Evolutionary conservation across 2,329 filamentous ascomycete species (phyloP).

Genomic region (Aspergillus puulaauensis): DNA sequence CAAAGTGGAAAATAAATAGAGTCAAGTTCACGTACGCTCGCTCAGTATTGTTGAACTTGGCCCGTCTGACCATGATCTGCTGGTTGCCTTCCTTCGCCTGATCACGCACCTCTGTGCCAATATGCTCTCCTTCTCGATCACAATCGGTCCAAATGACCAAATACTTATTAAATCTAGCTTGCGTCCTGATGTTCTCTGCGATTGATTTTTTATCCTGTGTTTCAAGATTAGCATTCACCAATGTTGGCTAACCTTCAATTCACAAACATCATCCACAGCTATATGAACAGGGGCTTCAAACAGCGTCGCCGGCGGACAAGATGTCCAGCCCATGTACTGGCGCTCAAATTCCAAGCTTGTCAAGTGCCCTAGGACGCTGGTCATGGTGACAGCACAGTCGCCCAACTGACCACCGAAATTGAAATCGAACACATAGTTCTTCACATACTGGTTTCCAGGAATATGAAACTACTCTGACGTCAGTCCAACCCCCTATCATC

Average conservation of each 20-base stretch:
- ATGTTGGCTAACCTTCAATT: background rate
- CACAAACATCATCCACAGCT: slow-evolving; percentile 63
- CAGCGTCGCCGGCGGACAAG: slow-evolving; percentile 73
- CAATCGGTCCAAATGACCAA: slow-evolving; percentile 99
- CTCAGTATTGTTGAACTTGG: slow-evolving; percentile 94
- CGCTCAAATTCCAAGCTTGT: slow-evolving; percentile 74
- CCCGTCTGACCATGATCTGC: slow-evolving; percentile 75
- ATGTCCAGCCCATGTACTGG: slow-evolving; percentile 75
- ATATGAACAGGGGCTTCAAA: slow-evolving; percentile 78
- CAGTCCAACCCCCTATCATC: slow-evolving; percentile 14
- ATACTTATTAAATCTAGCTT: slow-evolving; percentile 70
- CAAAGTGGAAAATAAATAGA: background rate
- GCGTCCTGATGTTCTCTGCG: slow-evolving; percentile 77
- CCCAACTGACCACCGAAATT: slow-evolving; percentile 82
- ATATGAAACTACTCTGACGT: slow-evolving; percentile 61
- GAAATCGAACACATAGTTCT: slow-evolving; percentile 92
- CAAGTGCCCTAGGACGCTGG: slow-evolving; percentile 85
- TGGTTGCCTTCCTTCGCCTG: slow-evolving; percentile 74
- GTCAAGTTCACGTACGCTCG: slow-evolving; percentile 62
- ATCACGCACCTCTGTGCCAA: slow-evolving; percentile 84
- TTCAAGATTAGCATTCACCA: slow-evolving; percentile 16
- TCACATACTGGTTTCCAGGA: slow-evolving; percentile 71
- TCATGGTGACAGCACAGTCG: slow-evolving; percentile 84
- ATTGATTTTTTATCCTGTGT: slow-evolving; percentile 73
- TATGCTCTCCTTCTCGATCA: slow-evolving; percentile 95